These are phyloP conservation scores for Colletotrichum magnum DNA, from an alignment of 2,329 filamentous ascomycete species.

Conservation along the genomic window DNA sequence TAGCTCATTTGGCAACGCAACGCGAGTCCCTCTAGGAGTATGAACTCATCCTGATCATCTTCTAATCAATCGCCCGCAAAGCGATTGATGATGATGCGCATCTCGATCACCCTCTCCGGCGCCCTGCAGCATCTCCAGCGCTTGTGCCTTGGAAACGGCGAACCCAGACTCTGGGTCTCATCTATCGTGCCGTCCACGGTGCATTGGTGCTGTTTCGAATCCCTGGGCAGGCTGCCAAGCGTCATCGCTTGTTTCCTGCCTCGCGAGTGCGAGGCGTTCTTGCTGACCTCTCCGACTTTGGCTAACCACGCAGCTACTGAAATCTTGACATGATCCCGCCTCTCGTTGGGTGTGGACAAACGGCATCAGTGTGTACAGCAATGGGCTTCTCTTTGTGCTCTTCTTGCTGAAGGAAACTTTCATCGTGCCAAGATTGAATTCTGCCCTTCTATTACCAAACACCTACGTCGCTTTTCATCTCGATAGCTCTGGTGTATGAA, in stretches of 20 bases:
- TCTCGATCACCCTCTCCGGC: conserved; percentile 16
- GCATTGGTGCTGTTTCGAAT: conserved; percentile 27
- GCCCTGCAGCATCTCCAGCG: neutral
- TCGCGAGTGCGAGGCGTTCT: conserved; percentile 11
- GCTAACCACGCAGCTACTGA: neutral
- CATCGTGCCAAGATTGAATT: conserved; percentile 68
- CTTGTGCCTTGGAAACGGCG: conserved; percentile 14
- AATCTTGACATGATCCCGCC: neutral
- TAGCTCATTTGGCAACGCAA: neutral
- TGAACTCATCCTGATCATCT: neutral
- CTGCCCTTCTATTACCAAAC: conserved; percentile 71
- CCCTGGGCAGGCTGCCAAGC: neutral
- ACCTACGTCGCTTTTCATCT: conserved; percentile 55
- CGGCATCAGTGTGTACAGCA: conserved; percentile 75
- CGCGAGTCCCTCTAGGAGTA: neutral
- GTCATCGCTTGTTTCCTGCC: neutral
- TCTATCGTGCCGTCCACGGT: conserved; percentile 9
- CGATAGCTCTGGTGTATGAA: conserved; percentile 66
- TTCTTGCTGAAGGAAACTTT: conserved; percentile 69
- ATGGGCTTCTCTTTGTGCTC: conserved; percentile 65
- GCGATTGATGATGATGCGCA: conserved; percentile 23
- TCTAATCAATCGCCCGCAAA: neutral
- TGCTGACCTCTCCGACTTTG: neutral
- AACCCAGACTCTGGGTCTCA: neutral
- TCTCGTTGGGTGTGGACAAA: conserved; percentile 41